Evolutionary conservation across 1,139 yeast species (phyloP).

Genomic region (Pichia sp.): DNA sequence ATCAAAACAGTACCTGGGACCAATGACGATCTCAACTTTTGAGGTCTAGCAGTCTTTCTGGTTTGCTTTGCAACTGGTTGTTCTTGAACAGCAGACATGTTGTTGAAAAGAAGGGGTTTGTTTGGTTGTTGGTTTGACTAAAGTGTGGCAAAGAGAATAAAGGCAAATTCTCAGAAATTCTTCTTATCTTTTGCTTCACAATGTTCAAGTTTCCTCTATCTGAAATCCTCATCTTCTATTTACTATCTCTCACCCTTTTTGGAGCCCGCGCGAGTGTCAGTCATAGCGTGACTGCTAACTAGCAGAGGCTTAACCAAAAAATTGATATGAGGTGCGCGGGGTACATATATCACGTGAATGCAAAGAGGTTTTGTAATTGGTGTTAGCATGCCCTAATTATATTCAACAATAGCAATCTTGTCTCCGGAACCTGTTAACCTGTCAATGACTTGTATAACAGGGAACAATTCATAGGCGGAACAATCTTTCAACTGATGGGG

Average conservation of each 20-base stretch:
- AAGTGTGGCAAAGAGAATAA: background rate
- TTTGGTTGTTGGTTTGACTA: background rate
- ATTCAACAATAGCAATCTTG: slow-evolving; percentile 10
- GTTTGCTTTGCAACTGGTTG: slow-evolving; percentile 62
- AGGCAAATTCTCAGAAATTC: background rate
- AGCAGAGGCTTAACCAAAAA: background rate
- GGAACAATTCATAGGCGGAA: slow-evolving; percentile 9
- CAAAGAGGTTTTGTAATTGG: background rate
- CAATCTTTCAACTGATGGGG: background rate
- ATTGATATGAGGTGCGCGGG: background rate
- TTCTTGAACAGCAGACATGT: slow-evolving; percentile 19
- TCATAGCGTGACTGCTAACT: background rate
- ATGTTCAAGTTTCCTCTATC: background rate
- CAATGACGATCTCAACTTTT: slow-evolving; percentile 92
- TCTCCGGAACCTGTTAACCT: background rate
- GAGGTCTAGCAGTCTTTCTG: slow-evolving; percentile 92
- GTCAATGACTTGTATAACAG: slow-evolving; percentile 8
- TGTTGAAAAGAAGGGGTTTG: background rate
- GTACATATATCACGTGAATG: background rate
- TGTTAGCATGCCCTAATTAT: background rate
- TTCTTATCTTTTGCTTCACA: background rate
- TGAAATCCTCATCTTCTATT: background rate
- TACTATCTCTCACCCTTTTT: background rate
- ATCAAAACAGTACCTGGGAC: slow-evolving; percentile 99
- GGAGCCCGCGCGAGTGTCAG: slow-evolving; percentile 7